These are phyloP conservation scores for Starmerella riodocensis DNA, from an alignment of 805 yeast genomes.

Conservation along the genomic window DNA sequence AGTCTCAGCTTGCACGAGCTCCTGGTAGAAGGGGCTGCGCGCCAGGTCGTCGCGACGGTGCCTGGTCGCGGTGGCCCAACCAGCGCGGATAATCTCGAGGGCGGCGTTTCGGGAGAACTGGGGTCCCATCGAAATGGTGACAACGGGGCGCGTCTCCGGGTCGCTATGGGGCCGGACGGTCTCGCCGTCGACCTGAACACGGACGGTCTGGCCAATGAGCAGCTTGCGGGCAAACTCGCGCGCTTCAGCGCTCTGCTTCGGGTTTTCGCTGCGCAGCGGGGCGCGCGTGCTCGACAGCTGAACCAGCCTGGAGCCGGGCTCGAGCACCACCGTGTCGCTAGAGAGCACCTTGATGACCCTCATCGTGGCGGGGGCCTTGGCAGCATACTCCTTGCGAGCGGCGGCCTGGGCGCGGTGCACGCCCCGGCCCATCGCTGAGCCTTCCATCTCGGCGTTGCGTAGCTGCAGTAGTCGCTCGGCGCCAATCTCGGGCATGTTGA, in stretches of 20 bases:
- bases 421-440: slow-evolving; percentile 29
- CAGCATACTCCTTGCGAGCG: slow-evolving; percentile 36
- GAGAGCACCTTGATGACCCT: slow-evolving; percentile 52
- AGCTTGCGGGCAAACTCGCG: slow-evolving; percentile 59
- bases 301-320: slow-evolving; percentile 39
- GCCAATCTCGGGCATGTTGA: slow-evolving; percentile 74
- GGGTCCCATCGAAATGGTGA: slow-evolving; percentile 42
- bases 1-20: slow-evolving; percentile 54
- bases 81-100: slow-evolving; percentile 45
- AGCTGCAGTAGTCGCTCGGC: slow-evolving; percentile 45
- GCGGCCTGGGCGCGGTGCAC: slow-evolving; percentile 13
- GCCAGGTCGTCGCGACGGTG: slow-evolving; percentile 63
- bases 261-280: slow-evolving; percentile 47
- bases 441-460: slow-evolving; percentile 52
- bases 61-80: slow-evolving; percentile 64
- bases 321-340: slow-evolving; percentile 52
- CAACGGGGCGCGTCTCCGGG: slow-evolving; percentile 54
- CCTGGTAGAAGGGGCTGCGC: slow-evolving; percentile 67
- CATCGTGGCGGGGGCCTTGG: slow-evolving; percentile 34
- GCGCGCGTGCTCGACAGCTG: slow-evolving; percentile 66
- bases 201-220: slow-evolving; percentile 58
- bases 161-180: slow-evolving; percentile 47
- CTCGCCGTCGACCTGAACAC: slow-evolving; percentile 47
- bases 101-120: slow-evolving; percentile 38
- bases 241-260: slow-evolving; percentile 50